Evolutionary conservation across 441 rosid species (phyloP), one percentile per base, ranked within the genome.

Genomic region (Codiaeum variegatum): DNA sequence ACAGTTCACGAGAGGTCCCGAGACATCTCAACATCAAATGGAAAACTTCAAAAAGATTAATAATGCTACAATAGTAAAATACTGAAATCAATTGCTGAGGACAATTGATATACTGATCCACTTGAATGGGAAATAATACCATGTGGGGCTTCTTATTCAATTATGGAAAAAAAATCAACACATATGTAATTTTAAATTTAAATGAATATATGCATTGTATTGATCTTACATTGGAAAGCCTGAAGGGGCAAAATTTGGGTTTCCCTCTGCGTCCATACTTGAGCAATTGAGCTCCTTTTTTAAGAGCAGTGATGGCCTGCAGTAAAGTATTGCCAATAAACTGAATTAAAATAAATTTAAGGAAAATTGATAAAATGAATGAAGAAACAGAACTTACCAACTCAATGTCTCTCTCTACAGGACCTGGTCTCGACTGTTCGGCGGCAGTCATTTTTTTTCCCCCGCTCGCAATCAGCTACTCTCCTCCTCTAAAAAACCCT

Each of bases 221-320:
- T 44, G 72, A 73, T 77, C 94, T 89, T 84, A 94, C 98, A 81
- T 94, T 92, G 36, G 98, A 85, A 78, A 94, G 98, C 75, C 97
- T 90, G 83, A 94, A 92, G 46, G 98, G 98, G 69, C 98, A 94
- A 81, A 92, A 88, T 82, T 94, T 94, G 66, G 98, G 98, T 82
- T 90, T 94, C 62, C 98, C 98, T 76, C 98, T 88, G 77, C 98
- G 88, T 74, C 98, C 98, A 82, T 94, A 94, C 84, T 94, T 94
- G 15, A 94, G 95, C 83, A 94, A 84, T 80, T 81, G 88, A 40
- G 98, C 90, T 62, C 98, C 98, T 75, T 92, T 94, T 77, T 94
- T 94, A 68, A 94, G 83, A 76, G 98, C 95, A 70, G 92, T 92
- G 75, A 94, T 89, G 68, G 98, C 98, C 98, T 94, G 88, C 69